Evolutionary conservation across 1,284 basidiomycete genomes (phyloP).

Genomic region (Cutaneotrichosporon dermatis): DNA sequence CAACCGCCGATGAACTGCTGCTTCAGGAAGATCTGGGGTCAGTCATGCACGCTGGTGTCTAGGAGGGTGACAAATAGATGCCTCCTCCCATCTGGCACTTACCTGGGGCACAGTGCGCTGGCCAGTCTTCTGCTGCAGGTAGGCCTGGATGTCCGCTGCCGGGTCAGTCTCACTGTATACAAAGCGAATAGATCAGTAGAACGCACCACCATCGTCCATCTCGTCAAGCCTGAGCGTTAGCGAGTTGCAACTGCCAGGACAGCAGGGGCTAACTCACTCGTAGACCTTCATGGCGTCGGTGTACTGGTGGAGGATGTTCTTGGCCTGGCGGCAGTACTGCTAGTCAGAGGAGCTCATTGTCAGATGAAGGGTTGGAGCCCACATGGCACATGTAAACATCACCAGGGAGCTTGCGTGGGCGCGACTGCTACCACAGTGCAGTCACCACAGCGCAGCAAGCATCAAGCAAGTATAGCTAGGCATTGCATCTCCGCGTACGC

Average conservation of each 20-base stretch:
- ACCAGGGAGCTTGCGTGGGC: too few species aligned
- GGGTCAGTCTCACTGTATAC: not conserved
- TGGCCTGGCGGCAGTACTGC: slow-evolving; percentile 45
- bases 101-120: slow-evolving; percentile 43
- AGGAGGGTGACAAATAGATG: too few species aligned
- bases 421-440: too few species aligned
- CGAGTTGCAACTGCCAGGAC: not conserved
- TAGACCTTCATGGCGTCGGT: slow-evolving; percentile 39
- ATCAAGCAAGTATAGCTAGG: too few species aligned
- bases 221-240: slow-evolving; percentile 41
- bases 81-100: too few species aligned
- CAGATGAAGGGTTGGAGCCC: too few species aligned
- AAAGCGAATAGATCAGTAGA: not conserved
- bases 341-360: not conserved
- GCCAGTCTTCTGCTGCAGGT: slow-evolving; percentile 43
- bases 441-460: not conserved
- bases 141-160: slow-evolving; percentile 45
- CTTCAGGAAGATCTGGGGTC: slow-evolving; percentile 42
- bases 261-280: slow-evolving; percentile 29
- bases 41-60: too few species aligned
- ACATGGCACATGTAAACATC: too few species aligned
- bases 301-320: slow-evolving; percentile 33
- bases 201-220: slow-evolving; percentile 44
- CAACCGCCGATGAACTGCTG: slow-evolving; percentile 48
- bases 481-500: too few species aligned